Base-by-base conservation (phyloP, 2,329 filamentous ascomycete species). In the Colletotrichum nymphaeae region DNA sequence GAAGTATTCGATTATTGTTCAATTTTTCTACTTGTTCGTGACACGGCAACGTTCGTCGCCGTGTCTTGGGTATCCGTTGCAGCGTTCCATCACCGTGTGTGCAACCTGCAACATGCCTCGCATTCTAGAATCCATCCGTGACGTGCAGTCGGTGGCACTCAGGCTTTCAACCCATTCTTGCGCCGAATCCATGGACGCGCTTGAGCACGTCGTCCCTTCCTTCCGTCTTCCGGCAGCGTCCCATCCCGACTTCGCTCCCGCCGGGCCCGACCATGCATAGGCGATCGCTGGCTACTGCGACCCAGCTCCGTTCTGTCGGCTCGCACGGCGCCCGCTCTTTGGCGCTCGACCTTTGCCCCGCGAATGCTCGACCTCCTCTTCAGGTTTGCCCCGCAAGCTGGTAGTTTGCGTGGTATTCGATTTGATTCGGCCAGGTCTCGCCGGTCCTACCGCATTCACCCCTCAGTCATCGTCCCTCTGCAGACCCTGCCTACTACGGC, bases 401-500 rank as follows among this genome's bases (percentile, higher is more conserved):
- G 57, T 28, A 11, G 16, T 28, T 42, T 14, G 14, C 3, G 37
- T 42, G n/a, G 63, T 49, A n/a, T 2, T 5, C 30, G 19, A 22
- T 19, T 42, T 53, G 19, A 14, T 24, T 19, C 19, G 26, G 35
- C 66, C 22, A 16, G 32, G 14, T n/a, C 14, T 35, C 49, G 32
- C 42, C 46, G 24, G 24, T 24, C 9, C 35, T 59, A 12, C n/a
- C 57, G 12, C 46, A n/a, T 16, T 22, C 22, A 5, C 16, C 66
- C 57, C 57, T 78, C 77, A 85, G 63, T 86, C 83, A 26, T 88
- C 84, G n/a, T 88, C 87, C 72, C 79, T 81, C 71, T 86, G 84
- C 30, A 84, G 83, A 1, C 85, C 85, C 64, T 85, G 84, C 64
- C 85, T 81, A 14, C 85, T 83, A 46, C 88, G 83, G 1, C 87